Base-by-base conservation (phyloP, 2,329 filamentous ascomycete species). In the Cyphellophora attinorum region DNA sequence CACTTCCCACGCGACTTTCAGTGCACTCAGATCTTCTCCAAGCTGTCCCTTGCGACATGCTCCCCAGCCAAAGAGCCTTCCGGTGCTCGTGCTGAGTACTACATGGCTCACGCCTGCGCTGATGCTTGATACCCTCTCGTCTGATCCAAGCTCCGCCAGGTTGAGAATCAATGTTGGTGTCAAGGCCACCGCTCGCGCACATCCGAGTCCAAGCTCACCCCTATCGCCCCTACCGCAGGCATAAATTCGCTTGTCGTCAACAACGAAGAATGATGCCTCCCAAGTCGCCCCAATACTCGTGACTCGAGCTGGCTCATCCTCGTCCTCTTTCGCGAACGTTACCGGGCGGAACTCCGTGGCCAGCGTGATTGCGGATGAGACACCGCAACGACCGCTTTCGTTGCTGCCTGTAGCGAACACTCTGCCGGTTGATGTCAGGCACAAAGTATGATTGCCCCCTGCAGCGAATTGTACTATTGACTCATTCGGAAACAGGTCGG, bases 61-160 rank as follows among this genome's bases (percentile, higher is more conserved):
- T 0, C 91, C 91, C 89, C 89, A 96, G 2, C 85, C 88, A 54
- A 82, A 93, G 2, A 79, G 78, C 11, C 81, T 70, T 1, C 88
- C 89, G 52, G 81, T 80, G 28, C 71, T 72, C 3, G 93, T 59
- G 1, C 95, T 72, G 2, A 65, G 75, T 11, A 93, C 72, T 0
- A 77, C 76, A 53, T 98, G 91, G 14, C 76, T 76, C 66, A 93
- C 81, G 19, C 82, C 76, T 8, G 83, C 81, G 2, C 79, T 65
- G 16, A 49, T 46, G 8, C 27, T 27, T 10, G 27, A 11, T 25
- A 68, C 68, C 6, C 65, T 16, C 6, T 37, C 27, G 4, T 8
- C 13, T 6, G 28, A 12, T 30, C 13, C 29, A 15, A 35, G 15
- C 6, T 38, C 31, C 19, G 11, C 29, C n/a, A 46, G 31, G 12